Percentiles rank a stretch among this genome's conserved stretches.
phyloP scores from a whole-genome alignment of 371 early-diverging fungal species.

The Mortierella sp. region DNA sequence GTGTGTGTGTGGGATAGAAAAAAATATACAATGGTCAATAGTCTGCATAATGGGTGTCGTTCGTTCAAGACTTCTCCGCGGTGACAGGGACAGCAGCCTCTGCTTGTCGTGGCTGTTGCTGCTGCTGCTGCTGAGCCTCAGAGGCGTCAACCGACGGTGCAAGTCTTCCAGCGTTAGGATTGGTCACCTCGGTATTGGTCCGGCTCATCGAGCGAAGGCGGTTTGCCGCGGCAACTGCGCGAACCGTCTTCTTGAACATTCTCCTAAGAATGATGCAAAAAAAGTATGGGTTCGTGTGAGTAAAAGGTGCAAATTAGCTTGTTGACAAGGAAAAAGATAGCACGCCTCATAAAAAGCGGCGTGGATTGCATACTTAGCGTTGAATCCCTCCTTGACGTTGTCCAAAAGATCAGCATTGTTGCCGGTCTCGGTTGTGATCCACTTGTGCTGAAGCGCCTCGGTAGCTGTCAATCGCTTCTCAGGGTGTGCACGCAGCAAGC shows the following conservation, averaged over 20 bases:
- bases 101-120: neutral
- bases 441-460: slow-evolving; percentile 88
- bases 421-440: slow-evolving; percentile 76
- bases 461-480: slow-evolving; percentile 81
- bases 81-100: neutral
- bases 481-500: slow-evolving; percentile 81
- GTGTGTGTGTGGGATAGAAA: neutral
- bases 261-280: slow-evolving; percentile 24
- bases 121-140: neutral
- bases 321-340: neutral
- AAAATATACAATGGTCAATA: neutral
- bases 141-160: neutral
- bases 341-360: neutral
- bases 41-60: neutral
- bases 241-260: slow-evolving; percentile 51
- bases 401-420: slow-evolving; percentile 79
- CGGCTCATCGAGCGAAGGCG: slow-evolving; percentile 48
- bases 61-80: neutral
- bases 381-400: slow-evolving; percentile 77
- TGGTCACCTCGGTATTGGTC: slow-evolving; percentile 15
- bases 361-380: slow-evolving; percentile 60
- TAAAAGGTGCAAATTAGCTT: neutral
- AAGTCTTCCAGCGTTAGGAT: neutral
- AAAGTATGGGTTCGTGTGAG: neutral
- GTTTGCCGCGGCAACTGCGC: slow-evolving; percentile 41